Conservation (phyloP, 805 yeast genomes). For the Candida schatavii region DNA sequence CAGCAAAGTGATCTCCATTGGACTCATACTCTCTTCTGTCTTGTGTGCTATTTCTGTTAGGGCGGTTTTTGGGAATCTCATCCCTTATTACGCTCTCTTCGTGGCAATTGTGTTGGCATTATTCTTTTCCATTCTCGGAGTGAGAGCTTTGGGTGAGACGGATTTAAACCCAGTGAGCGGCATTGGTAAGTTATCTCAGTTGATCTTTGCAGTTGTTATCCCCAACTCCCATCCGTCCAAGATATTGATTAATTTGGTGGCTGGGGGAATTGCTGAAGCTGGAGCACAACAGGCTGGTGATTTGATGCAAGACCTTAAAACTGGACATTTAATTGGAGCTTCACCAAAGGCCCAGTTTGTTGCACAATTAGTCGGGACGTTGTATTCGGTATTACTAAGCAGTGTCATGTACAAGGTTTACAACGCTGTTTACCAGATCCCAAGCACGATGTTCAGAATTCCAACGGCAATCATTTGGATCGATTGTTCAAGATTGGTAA, state of each 20-base stretch:
- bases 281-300: slow-evolving; percentile 99
- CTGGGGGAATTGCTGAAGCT: slow-evolving; percentile 97
- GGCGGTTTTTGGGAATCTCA: slow-evolving; percentile 62
- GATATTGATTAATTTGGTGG: slow-evolving; percentile 79
- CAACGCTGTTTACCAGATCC: slow-evolving; percentile 79
- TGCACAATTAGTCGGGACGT: slow-evolving; percentile 86
- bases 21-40: slow-evolving; percentile 63
- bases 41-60: slow-evolving; percentile 66
- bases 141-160: slow-evolving; percentile 93
- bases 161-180: slow-evolving; percentile 97
- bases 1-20: slow-evolving; percentile 47
- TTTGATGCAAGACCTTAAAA: slow-evolving; percentile 93
- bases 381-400: slow-evolving; percentile 78
- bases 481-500: slow-evolving; percentile 89
- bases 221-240: slow-evolving; percentile 77
- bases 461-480: slow-evolving; percentile 98
- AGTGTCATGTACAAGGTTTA: slow-evolving; percentile 81
- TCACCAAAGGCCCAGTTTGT: slow-evolving; percentile 88
- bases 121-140: slow-evolving; percentile 79
- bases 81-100: slow-evolving; percentile 69
- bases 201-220: slow-evolving; percentile 77
- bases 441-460: slow-evolving; percentile 74
- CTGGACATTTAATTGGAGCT: slow-evolving; percentile 89
- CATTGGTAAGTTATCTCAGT: slow-evolving; percentile 89
- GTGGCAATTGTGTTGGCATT: slow-evolving; percentile 74